Base-by-base conservation (phyloP, 2,329 filamentous ascomycete species). In the Alternaria conjuncta region DNA sequence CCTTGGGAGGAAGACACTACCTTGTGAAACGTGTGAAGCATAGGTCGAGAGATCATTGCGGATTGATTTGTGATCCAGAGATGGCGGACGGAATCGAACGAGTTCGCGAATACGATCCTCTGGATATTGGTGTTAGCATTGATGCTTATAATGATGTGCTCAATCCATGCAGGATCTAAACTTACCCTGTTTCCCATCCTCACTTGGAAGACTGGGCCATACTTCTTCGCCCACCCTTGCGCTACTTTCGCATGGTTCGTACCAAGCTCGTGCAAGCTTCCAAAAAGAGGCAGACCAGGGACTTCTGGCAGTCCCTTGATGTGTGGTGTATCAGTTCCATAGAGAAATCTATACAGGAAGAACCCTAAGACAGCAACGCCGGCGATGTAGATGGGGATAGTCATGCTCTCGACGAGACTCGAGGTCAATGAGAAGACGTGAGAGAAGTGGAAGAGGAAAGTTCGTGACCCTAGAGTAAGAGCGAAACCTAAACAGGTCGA, bases 51-150 rank as follows among this genome's bases (percentile, higher is more conserved):
- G 71, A 94, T 93, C 61, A 94, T 82, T 0, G 92, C 86, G 0
- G 91, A 92, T 72, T 94, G 92, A 71, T 95, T 90, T 10, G 88
- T 91, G 76, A 94, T 91, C 89, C 92, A 94, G 21, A 95, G 83
- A 67, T 90, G 84, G 58, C 87, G 88, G 32, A 94, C 91, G 0
- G 90, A 87, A 20, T 92, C 89, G 72, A 93, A 94, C 2, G 87
- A 89, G 71, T 95, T 95, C 66, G 91, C 92, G 72, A 93, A 93
- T 30, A 95, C 84, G 64, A 94, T 89, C 62, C 91, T 86, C 84
- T 89, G 12, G 11, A 64, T 4, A 25, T 6, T 18, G 18, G 15
- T 10, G 21, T 71, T 25, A 73, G 55, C 18, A 26, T 54, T 30
- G 6, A 3, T 3, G 4, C 12, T 36, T 56, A n/a, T 23, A n/a